phyloP scores from a whole-genome alignment of 768 basidiomycete genomes.

The Lepiota brunneoincarnata region DNA sequence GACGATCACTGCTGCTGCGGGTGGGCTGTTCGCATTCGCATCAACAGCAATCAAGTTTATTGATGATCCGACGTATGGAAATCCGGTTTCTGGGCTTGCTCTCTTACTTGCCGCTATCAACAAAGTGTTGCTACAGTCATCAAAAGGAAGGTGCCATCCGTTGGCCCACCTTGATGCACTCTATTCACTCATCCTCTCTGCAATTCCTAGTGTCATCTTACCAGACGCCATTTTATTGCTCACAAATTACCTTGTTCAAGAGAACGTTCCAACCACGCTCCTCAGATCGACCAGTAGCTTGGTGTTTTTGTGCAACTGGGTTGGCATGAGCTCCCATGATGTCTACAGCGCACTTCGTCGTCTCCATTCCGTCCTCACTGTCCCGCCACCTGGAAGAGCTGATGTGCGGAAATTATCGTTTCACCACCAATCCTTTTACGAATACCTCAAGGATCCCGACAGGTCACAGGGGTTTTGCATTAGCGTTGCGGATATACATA shows the following conservation, averaged over 20 bases:
- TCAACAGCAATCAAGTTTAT: slow-evolving; percentile 21
- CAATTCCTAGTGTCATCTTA: background rate
- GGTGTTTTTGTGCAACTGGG: background rate
- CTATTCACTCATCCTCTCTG: background rate
- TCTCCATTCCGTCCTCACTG: background rate
- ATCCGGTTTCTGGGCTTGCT: background rate
- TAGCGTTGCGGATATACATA: too few species aligned
- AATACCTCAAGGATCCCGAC: too few species aligned
- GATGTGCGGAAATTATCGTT: too few species aligned
- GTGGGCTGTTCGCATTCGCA: slow-evolving; percentile 24
- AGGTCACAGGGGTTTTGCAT: too few species aligned
- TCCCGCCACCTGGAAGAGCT: background rate
- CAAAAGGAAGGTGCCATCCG: background rate
- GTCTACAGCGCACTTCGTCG: background rate
- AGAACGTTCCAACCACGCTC: too few species aligned
- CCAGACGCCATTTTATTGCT: background rate
- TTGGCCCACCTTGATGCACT: background rate
- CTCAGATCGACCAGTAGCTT: background rate
- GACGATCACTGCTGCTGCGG: slow-evolving; percentile 17
- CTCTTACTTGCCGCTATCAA: background rate
- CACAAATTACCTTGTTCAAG: background rate
- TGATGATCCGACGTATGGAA: slow-evolving; percentile 1
- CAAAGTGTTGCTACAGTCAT: background rate
- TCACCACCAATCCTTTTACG: too few species aligned
- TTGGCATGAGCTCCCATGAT: background rate